Conservation (phyloP, 2,329 filamentous ascomycete genomes). For the Aspergillus brasiliensis region DNA sequence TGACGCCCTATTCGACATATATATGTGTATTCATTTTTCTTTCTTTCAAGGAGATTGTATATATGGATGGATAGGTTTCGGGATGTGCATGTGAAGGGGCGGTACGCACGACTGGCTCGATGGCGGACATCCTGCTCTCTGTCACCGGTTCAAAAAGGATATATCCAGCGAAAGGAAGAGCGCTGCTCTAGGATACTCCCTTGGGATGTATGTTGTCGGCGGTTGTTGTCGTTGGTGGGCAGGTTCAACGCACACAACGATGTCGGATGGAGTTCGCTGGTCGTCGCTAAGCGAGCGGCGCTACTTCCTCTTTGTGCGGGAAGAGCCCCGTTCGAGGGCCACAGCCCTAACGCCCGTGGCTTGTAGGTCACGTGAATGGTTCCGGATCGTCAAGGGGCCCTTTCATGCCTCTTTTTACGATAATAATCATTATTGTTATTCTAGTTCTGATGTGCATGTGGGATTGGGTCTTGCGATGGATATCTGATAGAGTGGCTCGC, state of each 20-base stretch:
- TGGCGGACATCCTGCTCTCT: constrained; percentile 63
- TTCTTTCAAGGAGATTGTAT: neutral
- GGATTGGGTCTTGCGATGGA: neutral
- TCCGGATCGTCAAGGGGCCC: neutral
- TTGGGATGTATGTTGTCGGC: constrained; percentile 49
- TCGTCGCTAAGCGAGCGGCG: constrained; percentile 44
- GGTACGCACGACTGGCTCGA: constrained; percentile 65
- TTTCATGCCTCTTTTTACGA: neutral
- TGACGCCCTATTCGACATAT: neutral
- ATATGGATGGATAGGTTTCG: constrained; percentile 4
- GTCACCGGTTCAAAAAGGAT: constrained; percentile 45
- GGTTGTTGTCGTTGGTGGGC: constrained; percentile 50
- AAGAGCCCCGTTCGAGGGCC: constrained; percentile 32
- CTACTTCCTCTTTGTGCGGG: constrained; percentile 39
- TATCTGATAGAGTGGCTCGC: neutral
- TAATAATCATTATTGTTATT: neutral
- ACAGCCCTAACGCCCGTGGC: constrained; percentile 40
- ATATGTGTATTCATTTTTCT: neutral
- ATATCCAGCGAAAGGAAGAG: constrained; percentile 45
- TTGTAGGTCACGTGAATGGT: constrained; percentile 27
- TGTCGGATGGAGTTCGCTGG: constrained; percentile 42
- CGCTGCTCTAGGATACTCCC: constrained; percentile 45
- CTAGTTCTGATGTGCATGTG: neutral
- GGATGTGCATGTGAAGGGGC: constrained; percentile 17
- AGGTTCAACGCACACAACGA: constrained; percentile 46